A percentile compares a stretch with the other conserved stretches of the same genome.
These are phyloP conservation scores for Cytospora piceicola DNA, from an alignment of 2,329 filamentous ascomycete genomes.

Conservation along the genomic window DNA sequence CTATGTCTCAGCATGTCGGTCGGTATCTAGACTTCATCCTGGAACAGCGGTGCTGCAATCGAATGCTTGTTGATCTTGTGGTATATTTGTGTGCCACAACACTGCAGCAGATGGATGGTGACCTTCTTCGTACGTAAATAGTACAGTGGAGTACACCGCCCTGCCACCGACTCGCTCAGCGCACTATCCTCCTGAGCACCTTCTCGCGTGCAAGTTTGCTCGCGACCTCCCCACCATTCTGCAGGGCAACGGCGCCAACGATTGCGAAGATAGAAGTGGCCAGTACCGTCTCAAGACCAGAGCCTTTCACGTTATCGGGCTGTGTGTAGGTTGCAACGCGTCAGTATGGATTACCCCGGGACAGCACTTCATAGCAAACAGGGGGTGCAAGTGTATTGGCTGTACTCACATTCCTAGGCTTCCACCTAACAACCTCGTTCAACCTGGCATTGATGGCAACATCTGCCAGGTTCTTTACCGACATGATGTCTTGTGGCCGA, in stretches of 20 bases:
- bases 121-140: neutral
- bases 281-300: conserved; percentile 75
- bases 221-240: conserved; percentile 80
- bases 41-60: neutral
- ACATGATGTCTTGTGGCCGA: conserved; percentile 64
- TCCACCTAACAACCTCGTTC: conserved; percentile 81
- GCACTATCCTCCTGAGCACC: conserved; percentile 59
- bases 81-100: neutral
- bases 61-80: conserved; percentile 3
- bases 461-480: conserved; percentile 66
- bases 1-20: neutral
- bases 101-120: neutral
- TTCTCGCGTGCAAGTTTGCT: conserved; percentile 75
- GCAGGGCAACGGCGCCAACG: conserved; percentile 85
- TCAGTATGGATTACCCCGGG: conserved; percentile 12
- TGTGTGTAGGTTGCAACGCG: conserved; percentile 35
- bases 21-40: neutral
- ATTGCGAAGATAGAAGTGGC: conserved; percentile 82
- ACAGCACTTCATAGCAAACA: neutral
- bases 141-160: conserved; percentile 19
- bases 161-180: conserved; percentile 4
- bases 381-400: neutral
- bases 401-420: conserved; percentile 73
- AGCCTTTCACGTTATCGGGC: conserved; percentile 69
- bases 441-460: conserved; percentile 75